A percentile compares a stretch with the other conserved stretches of the same genome.
Conservation (phyloP, 2,329 filamentous ascomycete genomes). For the Penicillium sp. region DNA sequence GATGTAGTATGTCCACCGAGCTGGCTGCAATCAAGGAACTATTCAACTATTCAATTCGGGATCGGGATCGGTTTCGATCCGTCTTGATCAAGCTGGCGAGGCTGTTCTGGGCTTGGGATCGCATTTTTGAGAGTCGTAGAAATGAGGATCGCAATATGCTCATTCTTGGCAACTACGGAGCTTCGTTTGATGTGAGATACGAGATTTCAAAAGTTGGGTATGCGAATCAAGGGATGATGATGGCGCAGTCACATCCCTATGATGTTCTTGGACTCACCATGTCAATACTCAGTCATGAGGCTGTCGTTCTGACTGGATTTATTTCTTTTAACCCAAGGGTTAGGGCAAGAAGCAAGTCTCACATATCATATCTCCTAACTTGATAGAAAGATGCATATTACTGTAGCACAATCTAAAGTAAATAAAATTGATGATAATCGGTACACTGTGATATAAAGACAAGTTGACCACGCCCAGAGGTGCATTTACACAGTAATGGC, state of each 20-base stretch:
- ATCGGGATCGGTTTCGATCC: background rate
- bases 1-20: background rate
- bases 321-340: background rate
- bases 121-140: background rate
- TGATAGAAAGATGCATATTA: background rate
- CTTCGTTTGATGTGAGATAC: background rate
- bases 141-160: constrained; percentile 4
- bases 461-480: no score
- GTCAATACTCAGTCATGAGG: background rate
- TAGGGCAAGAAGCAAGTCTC: background rate
- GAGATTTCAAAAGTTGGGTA: background rate
- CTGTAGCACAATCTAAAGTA: no score
- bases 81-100: background rate
- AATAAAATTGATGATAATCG: no score
- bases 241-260: background rate
- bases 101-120: background rate
- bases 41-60: background rate
- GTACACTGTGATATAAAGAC: no score
- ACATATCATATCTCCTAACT: background rate
- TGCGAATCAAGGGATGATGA: constrained; percentile 1
- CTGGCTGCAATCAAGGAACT: background rate
- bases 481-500: no score
- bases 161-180: background rate
- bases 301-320: background rate
- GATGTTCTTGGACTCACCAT: background rate